phyloP scores from a whole-genome alignment of 1,139 yeast species.

The Kluyveromyces sp. region DNA sequence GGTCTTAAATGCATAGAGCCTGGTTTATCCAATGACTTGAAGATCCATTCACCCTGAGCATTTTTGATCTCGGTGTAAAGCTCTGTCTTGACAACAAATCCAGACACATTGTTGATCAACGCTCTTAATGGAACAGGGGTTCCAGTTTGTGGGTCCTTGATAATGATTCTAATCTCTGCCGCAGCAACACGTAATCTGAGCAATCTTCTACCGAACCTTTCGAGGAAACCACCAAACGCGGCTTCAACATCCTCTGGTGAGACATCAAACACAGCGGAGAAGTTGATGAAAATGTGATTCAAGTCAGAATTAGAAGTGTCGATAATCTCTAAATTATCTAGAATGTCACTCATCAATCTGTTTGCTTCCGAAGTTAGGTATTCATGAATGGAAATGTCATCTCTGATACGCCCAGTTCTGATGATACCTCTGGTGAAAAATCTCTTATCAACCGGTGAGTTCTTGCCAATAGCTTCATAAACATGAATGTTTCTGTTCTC shows the following conservation, averaged over 20 bases:
- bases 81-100: conserved; percentile 94
- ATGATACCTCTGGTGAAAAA: conserved; percentile 95
- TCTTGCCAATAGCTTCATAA: conserved; percentile 92
- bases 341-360: conserved; percentile 88
- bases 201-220: conserved; percentile 92
- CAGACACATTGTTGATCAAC: conserved; percentile 89
- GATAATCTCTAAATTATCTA: conserved; percentile 89
- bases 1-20: conserved; percentile 97
- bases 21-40: conserved; percentile 88
- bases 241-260: conserved; percentile 94
- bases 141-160: conserved; percentile 83
- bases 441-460: conserved; percentile 87
- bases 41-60: conserved; percentile 90
- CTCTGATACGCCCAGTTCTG: conserved; percentile 90
- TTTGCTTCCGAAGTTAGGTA: conserved; percentile 94
- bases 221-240: conserved; percentile 95
- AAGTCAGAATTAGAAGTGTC: conserved; percentile 93
- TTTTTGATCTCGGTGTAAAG: conserved; percentile 91
- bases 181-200: conserved; percentile 96
- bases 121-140: conserved; percentile 94
- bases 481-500: conserved; percentile 97
- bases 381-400: conserved; percentile 86
- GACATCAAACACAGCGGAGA: conserved; percentile 89
- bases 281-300: conserved; percentile 94
- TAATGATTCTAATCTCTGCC: conserved; percentile 94